Base-by-base conservation (phyloP, 805 yeast species). In the Candida saitoana region DNA sequence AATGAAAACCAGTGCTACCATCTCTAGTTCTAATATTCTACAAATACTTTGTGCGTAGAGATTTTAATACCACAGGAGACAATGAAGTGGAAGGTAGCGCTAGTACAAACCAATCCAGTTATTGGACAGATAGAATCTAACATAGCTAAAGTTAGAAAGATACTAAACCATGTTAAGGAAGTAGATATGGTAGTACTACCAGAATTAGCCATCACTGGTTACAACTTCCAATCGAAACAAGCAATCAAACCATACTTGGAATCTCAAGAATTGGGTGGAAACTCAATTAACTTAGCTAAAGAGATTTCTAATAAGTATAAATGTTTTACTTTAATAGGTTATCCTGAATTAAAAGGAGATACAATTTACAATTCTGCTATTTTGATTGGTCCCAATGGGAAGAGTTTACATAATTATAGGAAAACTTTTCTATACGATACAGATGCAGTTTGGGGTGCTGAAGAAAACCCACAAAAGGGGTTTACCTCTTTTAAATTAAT, bases 151-250 rank as follows among this genome's bases (percentile, higher is more conserved):
- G 80, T 86, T 1, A 50, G 67, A 37, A 41, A 48, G 2, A 50
- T 81, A 4, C 48, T 80, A 9, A 47, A 27, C 18, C 39, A 47
- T 38, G 43, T 50, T 27, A 49, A 51, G 30, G 56, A 59, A 5
- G 77, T 80, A 1, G 95, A 88, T 55, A 49, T 89, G n/a, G 59
- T 89, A 5, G 75, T 89, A 1, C 70, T 90, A 5, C 96, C 97
- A 0, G 97, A 89, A 54, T 62, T 89, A 38, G 88, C 95, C 0
- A 63, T 90, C 9, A 84, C 95, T 0, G 96, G 96, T 1, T 89
- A 89, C 58, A 84, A 82, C 53, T 90, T 83, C 62, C 56, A 60
- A 20, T 58, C 65, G 18, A 60, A 57, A 33, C 56, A 52, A 0
- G 77, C 71, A 30, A 80, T 83, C 16, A 59, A 52, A 38, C 90